A percentile compares a stretch with the other conserved stretches of the same genome.
These are phyloP conservation scores for Cyberlindnera misumaiensis DNA, from an alignment of 805 yeast genomes.

Conservation along the genomic window DNA sequence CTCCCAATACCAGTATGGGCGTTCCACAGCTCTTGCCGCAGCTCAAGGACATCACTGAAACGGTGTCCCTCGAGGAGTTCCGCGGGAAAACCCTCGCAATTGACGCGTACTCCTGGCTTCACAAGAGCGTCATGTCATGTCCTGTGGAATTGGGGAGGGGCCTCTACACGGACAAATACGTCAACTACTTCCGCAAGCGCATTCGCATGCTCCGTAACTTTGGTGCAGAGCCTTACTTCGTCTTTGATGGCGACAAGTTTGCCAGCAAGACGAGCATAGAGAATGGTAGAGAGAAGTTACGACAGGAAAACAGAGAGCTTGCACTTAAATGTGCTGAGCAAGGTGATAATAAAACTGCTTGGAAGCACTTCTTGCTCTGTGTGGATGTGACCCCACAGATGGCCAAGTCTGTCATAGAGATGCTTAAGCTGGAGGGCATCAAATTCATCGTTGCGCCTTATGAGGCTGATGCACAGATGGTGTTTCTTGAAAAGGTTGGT, in stretches of 20 bases:
- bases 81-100: slow-evolving; percentile 77
- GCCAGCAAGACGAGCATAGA: slow-evolving; percentile 78
- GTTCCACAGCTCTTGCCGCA: slow-evolving; percentile 77
- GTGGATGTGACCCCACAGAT: slow-evolving; percentile 85
- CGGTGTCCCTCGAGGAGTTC: slow-evolving; percentile 49
- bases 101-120: slow-evolving; percentile 98
- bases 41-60: slow-evolving; percentile 65
- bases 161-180: slow-evolving; percentile 61
- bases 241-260: slow-evolving; percentile 87
- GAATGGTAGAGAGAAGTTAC: slow-evolving; percentile 45
- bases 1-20: slow-evolving; percentile 49
- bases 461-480: slow-evolving; percentile 98
- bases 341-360: slow-evolving; percentile 57
- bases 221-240: slow-evolving; percentile 77
- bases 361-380: slow-evolving; percentile 65
- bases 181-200: slow-evolving; percentile 62
- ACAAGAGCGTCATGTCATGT: slow-evolving; percentile 76
- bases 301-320: slow-evolving; percentile 50
- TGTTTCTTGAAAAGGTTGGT: slow-evolving; percentile 70
- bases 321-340: slow-evolving; percentile 45
- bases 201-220: slow-evolving; percentile 56
- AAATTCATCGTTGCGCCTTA: slow-evolving; percentile 91
- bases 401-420: slow-evolving; percentile 81
- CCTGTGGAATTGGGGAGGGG: slow-evolving; percentile 74
- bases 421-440: slow-evolving; percentile 49